Conservation (phyloP, 2,329 filamentous ascomycete species). For the Curvularia eragrostidis region DNA sequence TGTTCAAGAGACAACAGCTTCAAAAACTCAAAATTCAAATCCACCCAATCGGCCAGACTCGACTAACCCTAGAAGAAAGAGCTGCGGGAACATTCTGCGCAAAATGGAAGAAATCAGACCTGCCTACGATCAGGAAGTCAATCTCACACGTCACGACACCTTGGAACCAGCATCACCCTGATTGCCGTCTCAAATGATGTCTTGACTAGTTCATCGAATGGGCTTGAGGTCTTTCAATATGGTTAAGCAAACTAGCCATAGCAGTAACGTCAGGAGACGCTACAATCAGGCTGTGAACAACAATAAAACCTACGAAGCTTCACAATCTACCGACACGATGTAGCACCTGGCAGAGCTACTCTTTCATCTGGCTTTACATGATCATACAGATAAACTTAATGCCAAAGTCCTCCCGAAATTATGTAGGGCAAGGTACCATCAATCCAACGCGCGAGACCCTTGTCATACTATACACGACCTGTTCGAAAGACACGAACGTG, state of each 20-base stretch:
- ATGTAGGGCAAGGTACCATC: no score
- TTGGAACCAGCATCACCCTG: background rate
- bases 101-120: slow-evolving; percentile 1
- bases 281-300: no score
- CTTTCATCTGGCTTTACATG: no score
- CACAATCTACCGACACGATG: no score
- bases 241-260: background rate
- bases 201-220: background rate
- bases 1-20: background rate
- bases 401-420: no score
- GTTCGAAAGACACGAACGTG: no score
- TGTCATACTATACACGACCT: no score
- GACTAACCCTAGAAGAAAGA: slow-evolving; percentile 4
- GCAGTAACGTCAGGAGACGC: no score
- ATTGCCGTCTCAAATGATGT: background rate
- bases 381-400: no score
- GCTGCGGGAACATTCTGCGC: slow-evolving; percentile 2
- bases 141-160: background rate
- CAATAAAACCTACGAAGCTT: no score
- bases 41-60: background rate
- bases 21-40: background rate
- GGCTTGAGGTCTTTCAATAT: background rate
- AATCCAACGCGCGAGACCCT: no score
- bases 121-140: background rate
- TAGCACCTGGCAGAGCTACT: no score